Base-by-base conservation (phyloP, 768 basidiomycete species). In the Tephrocybe sp. region DNA sequence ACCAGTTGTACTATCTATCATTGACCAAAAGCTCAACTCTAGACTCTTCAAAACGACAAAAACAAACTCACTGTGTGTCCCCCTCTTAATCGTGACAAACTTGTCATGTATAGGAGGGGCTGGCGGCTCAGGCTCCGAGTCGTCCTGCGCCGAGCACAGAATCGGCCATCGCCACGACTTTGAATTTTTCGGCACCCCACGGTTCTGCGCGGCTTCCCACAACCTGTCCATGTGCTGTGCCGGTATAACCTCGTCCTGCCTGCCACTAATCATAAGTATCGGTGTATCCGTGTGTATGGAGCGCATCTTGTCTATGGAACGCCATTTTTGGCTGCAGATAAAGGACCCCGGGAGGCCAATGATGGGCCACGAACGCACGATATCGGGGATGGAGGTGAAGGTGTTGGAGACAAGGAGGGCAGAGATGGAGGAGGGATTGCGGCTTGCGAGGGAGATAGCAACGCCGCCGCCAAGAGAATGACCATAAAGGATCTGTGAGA, bases 401-500 rank as follows among this genome's bases (percentile, higher is more conserved):
- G 94, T 94, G 62, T 95, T 95, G 69, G 95, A 92, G 51, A 95
- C 69, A 31, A 96, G 80, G 19, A 95, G 71, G 0, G 83, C 91
- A 4, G 74, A 51, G 41, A 93, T 77, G 83, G 88, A 56, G 28
- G 77, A 65, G 1, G 82, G 72, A 60, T 92, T 93, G 9, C 77
- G 75, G 48, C 82, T 82, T 0, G 87, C 87, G 7, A 92, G 83
- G 65, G 92, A 84, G 37, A 96, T 86, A 3, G 89, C 81, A 6
- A 96, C 92, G 0, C 90, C 94, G 4, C 93, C 93, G 13, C 94
- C 94, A 27, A 94, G 84, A 8, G 82, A 87, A 56, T 87, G 83
- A 1, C 89, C 88, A 54, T 80, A 90, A 1, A 89, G 56, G 34
- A 89, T 73, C 84, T 86, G n/a, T 16, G n/a, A 44, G n/a, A 12